phyloP scores from a whole-genome alignment of 2,329 filamentous ascomycete genomes.

The Colletotrichum spinosum region DNA sequence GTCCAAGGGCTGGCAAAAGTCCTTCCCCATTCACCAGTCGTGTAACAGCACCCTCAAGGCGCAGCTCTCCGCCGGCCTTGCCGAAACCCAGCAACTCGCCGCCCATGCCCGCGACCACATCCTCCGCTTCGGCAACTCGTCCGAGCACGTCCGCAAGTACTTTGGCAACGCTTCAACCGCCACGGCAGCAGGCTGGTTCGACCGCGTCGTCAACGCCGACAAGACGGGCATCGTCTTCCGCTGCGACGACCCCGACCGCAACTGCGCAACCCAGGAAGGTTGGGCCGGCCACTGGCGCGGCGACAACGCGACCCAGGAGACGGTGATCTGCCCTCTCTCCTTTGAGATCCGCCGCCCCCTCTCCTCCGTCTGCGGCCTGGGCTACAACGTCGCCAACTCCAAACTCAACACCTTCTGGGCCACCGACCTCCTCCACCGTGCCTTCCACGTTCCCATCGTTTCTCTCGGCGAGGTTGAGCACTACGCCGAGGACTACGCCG shows the following conservation, averaged over 20 bases:
- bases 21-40: conserved; percentile 69
- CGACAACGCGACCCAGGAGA: conserved; percentile 72
- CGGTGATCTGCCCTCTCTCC: conserved; percentile 75
- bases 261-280: conserved; percentile 65
- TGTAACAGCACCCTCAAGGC: conserved; percentile 72
- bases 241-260: conserved; percentile 75
- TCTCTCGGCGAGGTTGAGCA: conserved; percentile 72
- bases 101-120: conserved; percentile 73
- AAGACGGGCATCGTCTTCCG: conserved; percentile 70
- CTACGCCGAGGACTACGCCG: conserved; percentile 69
- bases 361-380: conserved; percentile 69
- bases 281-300: conserved; percentile 79
- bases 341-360: conserved; percentile 69
- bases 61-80: conserved; percentile 67
- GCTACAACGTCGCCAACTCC: conserved; percentile 70
- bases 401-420: conserved; percentile 73
- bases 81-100: conserved; percentile 69
- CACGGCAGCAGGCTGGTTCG: conserved; percentile 71
- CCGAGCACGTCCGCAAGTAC: conserved; percentile 72
- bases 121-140: conserved; percentile 66
- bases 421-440: conserved; percentile 73
- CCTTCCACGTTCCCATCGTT: conserved; percentile 72
- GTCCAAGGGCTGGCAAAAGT: conserved; percentile 47
- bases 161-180: conserved; percentile 71
- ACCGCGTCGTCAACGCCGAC: conserved; percentile 69